Conservation (phyloP, 2,329 filamentous ascomycete genomes). For the Trematosphaeria pertusa region DNA sequence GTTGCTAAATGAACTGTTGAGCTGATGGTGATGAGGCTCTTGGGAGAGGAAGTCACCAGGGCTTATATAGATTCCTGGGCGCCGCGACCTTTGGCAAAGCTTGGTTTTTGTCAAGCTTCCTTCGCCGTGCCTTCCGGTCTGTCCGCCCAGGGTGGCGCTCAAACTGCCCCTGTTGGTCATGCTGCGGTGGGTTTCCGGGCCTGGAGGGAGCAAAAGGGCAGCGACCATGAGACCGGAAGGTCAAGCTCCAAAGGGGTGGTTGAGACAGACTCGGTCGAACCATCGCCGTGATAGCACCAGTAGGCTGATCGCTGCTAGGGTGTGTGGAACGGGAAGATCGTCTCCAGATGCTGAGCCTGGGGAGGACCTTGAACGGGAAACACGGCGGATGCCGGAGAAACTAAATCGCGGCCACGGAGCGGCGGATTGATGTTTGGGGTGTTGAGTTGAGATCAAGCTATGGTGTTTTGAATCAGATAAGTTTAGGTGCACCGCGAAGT, state of each 20-base stretch:
- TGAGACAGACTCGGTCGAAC: conserved; percentile 40
- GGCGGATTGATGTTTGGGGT: conserved; percentile 42
- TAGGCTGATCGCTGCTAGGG: conserved; percentile 16
- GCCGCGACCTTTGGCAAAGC: conserved; percentile 22
- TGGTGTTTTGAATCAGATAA: conserved; percentile 38
- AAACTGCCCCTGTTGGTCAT: conserved; percentile 15
- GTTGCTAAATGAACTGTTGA: conserved; percentile 26
- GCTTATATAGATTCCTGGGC: conserved; percentile 35
- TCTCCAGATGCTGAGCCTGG: conserved; percentile 22
- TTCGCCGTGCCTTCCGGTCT: conserved; percentile 5
- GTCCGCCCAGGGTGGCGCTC: conserved; percentile 11
- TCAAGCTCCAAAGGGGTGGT: conserved; percentile 18
- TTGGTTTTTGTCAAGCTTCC: conserved; percentile 42
- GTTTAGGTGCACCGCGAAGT: no score
- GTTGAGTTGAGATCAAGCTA: conserved; percentile 21
- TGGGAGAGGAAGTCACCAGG: conserved; percentile 15
- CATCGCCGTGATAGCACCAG: conserved; percentile 20
- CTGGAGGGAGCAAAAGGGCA: conserved; percentile 13
- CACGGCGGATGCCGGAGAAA: conserved; percentile 23
- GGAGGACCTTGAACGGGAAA: conserved; percentile 11
- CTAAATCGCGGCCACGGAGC: conserved; percentile 21
- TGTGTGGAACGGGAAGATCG: conserved; percentile 27
- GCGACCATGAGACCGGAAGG: conserved; percentile 30
- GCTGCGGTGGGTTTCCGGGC: conserved; percentile 18
- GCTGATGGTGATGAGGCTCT: conserved; percentile 33